Evolutionary conservation across 345 rosid species (phyloP).

Genomic region (Citrus cavaleriei): DNA sequence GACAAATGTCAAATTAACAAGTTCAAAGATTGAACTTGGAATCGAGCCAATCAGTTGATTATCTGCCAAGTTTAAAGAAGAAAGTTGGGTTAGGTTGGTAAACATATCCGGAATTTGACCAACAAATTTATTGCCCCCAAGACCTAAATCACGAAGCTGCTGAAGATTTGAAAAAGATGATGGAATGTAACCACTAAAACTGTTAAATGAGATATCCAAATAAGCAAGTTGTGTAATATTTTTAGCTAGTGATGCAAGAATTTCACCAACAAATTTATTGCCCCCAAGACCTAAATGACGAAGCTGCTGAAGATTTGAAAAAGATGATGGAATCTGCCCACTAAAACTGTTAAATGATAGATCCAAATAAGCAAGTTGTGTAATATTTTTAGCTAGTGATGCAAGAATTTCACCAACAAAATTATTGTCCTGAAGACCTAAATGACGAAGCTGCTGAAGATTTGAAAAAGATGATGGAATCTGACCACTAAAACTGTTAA

Average conservation of each 20-base stretch:
- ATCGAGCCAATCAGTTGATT: background rate
- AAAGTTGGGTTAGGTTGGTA: background rate
- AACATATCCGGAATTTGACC: background rate
- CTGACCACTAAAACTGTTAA: no score
- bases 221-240: background rate
- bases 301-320: background rate
- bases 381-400: no score
- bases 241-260: no score
- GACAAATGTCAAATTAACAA: no score
- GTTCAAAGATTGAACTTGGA: slow-evolving; percentile 1
- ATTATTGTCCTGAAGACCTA: rapidly evolving
- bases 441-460: no score
- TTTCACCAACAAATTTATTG: no score
- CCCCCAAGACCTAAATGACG: background rate
- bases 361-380: background rate
- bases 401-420: no score
- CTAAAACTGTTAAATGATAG: no score
- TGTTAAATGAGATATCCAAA: background rate
- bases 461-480: no score
- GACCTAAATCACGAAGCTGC: no score
- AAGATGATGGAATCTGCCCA: background rate
- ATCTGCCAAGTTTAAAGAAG: rapidly evolving
- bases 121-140: rapidly evolving
- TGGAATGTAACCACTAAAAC: slow-evolving; percentile 4
- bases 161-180: no score